Percentiles rank a stretch among this genome's conserved stretches.
Evolutionary conservation across 2,329 filamentous ascomycete genomes (phyloP).

Genomic region (Stemphylium vesicarium): DNA sequence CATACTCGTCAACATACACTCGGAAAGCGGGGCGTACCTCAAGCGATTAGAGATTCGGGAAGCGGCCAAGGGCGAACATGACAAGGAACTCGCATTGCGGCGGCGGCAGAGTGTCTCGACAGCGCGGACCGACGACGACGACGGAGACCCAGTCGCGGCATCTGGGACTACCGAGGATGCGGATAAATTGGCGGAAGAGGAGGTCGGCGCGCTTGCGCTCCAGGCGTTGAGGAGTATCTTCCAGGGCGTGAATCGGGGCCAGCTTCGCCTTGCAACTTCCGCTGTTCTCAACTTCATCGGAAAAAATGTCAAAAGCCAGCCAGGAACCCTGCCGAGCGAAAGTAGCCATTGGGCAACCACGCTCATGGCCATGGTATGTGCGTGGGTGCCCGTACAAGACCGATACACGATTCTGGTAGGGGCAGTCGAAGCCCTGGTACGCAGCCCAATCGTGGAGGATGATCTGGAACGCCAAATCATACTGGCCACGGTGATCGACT

Average conservation of each 20-base stretch:
- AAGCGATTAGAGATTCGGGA: constrained; percentile 71
- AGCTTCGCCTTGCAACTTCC: constrained; percentile 78
- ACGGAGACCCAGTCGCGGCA: constrained; percentile 69
- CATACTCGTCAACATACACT: constrained; percentile 85
- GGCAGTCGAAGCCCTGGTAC: constrained; percentile 76
- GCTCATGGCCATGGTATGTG: constrained; percentile 78
- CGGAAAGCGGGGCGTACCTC: constrained; percentile 73
- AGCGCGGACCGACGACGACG: constrained; percentile 72
- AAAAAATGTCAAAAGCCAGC: constrained; percentile 36
- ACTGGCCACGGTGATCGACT: constrained; percentile 78
- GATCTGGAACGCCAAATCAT: constrained; percentile 76
- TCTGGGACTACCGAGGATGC: constrained; percentile 83
- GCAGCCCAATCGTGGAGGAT: constrained; percentile 71
- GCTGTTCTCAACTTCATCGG: constrained; percentile 76
- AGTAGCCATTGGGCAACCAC: constrained; percentile 77
- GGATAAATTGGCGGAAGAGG: constrained; percentile 87
- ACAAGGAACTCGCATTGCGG: constrained; percentile 67
- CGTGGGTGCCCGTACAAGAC: constrained; percentile 93
- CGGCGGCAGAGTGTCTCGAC: constrained; percentile 82
- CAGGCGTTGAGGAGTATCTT: constrained; percentile 89
- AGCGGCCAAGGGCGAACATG: constrained; percentile 70
- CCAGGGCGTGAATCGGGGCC: constrained; percentile 77
- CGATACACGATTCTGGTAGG: constrained; percentile 89
- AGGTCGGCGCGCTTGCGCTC: constrained; percentile 82
- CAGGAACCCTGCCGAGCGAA: constrained; percentile 53